Evolutionary conservation across 2,329 filamentous ascomycete genomes (phyloP).

Genomic region (Colletotrichum liaoningense): DNA sequence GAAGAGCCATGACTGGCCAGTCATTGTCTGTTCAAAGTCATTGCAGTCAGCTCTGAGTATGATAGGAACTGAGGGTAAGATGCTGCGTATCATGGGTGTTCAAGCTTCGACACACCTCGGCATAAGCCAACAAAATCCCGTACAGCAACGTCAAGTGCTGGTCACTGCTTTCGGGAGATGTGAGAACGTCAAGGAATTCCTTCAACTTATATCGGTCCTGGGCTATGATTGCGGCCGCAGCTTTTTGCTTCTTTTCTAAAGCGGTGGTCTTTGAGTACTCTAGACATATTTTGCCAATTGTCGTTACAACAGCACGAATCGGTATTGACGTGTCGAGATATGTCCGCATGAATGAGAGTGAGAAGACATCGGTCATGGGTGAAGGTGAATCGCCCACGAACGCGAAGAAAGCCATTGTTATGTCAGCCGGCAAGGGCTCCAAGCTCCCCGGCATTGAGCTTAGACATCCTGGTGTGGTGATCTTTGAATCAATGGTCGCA

Average conservation of each 20-base stretch:
- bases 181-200: conserved; percentile 4
- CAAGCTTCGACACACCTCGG: background rate
- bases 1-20: conserved; percentile 7
- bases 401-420: conserved; percentile 18
- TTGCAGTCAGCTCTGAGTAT: too few relatives aligned
- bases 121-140: conserved; percentile 15
- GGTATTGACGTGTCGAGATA: conserved; percentile 18
- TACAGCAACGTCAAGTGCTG: conserved; percentile 20
- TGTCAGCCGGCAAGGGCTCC: background rate
- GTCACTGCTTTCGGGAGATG: background rate
- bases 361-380: conserved; percentile 24
- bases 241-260: background rate
- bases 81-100: too few relatives aligned
- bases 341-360: conserved; percentile 15
- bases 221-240: conserved; percentile 6
- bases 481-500: background rate
- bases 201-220: conserved; percentile 4
- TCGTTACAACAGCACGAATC: conserved; percentile 1
- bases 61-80: background rate
- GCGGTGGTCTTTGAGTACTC: background rate
- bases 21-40: conserved; percentile 1
- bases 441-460: background rate
- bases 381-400: conserved; percentile 26
- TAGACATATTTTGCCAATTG: conserved; percentile 11
- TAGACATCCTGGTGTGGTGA: background rate